Evolutionary conservation across 2,329 filamentous ascomycete genomes (phyloP), one percentile per base, ranked within the genome.

Genomic region (Knufia fluminis): DNA sequence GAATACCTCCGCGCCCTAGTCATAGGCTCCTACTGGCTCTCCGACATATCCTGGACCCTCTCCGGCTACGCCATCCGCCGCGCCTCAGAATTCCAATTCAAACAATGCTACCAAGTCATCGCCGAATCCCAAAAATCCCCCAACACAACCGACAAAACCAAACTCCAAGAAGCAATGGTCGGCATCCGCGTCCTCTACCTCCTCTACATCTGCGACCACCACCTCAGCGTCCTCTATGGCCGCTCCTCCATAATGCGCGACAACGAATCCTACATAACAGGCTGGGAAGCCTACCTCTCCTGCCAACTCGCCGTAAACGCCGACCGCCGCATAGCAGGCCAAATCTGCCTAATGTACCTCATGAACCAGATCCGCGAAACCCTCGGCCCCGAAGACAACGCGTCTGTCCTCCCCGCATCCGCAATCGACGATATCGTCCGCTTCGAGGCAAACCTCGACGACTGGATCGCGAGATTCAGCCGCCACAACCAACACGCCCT

Each of bases 11-110:
- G 73, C 26, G 75, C 73, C 2, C 61, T 78, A 42, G 77, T 74
- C 52, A 73, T 77, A 38, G 75, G 70, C 6, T 71, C 74, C 3
- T 77, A 76, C 54, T 78, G 75, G 75, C 67, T 78, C 7, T 71
- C 72, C 19, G 74, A 78, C 57, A 69, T 77, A 14, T 70, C 68
- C 1, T 69, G 68, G 63, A 71, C 65, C 2, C 57, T 72, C 3
- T 66, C 64, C n/a, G 68, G 68, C 2, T 67, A 69, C 54, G 68
- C 68, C 1, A 68, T 71, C 40, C 65, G 69, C 16, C 60, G 68
- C 38, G 68, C 69, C 4, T 71, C 67, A 3, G 68, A 71, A 50
- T 67, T 64, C 28, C 66, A 66, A 38, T 59, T 71, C 20, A 67
- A 69, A 38, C 68, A 68, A 47, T 70, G 63, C 44, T 71, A 68